phyloP scores from a whole-genome alignment of 2,329 filamentous ascomycete species.

The Aspergillus floridensis region DNA sequence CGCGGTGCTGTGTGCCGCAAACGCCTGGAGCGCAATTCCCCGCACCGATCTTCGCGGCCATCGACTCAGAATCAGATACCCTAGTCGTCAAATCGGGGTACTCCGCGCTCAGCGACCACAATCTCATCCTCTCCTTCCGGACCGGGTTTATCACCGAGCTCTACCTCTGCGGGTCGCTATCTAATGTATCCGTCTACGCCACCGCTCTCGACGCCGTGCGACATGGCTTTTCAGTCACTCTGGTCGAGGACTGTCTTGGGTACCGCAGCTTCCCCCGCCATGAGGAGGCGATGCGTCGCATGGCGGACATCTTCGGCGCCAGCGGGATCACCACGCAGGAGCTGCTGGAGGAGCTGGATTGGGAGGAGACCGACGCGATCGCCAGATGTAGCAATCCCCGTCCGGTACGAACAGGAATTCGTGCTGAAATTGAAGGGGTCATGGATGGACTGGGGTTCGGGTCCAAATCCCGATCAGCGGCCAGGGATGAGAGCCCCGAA shows the following conservation, averaged over 20 bases:
- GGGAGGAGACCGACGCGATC: constrained; percentile 42
- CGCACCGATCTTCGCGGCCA: constrained; percentile 48
- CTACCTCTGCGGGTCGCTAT: constrained; percentile 81
- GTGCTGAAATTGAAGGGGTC: constrained; percentile 35
- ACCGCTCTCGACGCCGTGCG: constrained; percentile 87
- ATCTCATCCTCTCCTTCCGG: constrained; percentile 73
- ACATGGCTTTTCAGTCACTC: constrained; percentile 80
- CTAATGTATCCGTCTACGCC: constrained; percentile 85
- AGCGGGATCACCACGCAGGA: constrained; percentile 60
- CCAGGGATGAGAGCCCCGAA: constrained; percentile 12
- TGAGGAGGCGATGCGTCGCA: constrained; percentile 64
- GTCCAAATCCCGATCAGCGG: constrained; percentile 10
- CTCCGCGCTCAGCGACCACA: constrained; percentile 77
- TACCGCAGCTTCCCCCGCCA: constrained; percentile 71
- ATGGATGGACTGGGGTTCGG: constrained; percentile 36
- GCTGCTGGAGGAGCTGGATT: constrained; percentile 52
- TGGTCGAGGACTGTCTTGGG: constrained; percentile 86
- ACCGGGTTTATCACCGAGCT: constrained; percentile 85
- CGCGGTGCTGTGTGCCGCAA: constrained; percentile 41
- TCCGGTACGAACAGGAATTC: constrained; percentile 17
- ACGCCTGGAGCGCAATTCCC: constrained; percentile 50
- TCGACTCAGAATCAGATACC: constrained; percentile 52
- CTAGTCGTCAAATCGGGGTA: constrained; percentile 72
- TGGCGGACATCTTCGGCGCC: constrained; percentile 73
- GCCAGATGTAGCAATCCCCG: constrained; percentile 21